phyloP scores from a whole-genome alignment of 768 basidiomycete species.

The Filobasidium wieringae region DNA sequence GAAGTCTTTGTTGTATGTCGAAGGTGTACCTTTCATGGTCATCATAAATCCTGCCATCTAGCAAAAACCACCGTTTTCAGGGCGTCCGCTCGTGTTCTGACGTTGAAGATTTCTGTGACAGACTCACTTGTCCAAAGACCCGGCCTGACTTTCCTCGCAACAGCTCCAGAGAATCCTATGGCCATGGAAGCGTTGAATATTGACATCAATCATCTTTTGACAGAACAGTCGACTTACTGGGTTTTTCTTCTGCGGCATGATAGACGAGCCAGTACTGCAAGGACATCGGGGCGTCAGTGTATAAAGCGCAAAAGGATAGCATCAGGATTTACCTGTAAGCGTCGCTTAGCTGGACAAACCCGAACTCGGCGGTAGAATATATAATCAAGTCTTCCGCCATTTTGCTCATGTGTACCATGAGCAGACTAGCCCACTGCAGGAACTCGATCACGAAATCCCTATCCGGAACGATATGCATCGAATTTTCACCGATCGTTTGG shows the following conservation, averaged over 20 bases:
- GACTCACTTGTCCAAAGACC: slow-evolving; percentile 78
- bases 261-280: slow-evolving; percentile 85
- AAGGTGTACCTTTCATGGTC: slow-evolving; percentile 92
- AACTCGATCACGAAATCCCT: slow-evolving; percentile 96
- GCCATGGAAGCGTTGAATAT: neutral
- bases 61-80: neutral
- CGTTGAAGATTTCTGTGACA: no score
- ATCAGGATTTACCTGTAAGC: slow-evolving; percentile 66
- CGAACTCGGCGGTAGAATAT: slow-evolving; percentile 94
- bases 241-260: slow-evolving; percentile 99
- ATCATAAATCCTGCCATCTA: slow-evolving; percentile 96
- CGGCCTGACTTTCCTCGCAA: slow-evolving; percentile 91
- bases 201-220: neutral
- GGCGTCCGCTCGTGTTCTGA: neutral
- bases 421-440: slow-evolving; percentile 86
- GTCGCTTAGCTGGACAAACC: slow-evolving; percentile 88
- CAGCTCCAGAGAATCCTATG: slow-evolving; percentile 73
- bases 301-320: neutral
- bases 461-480: slow-evolving; percentile 90
- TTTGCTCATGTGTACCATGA: slow-evolving; percentile 86
- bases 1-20: slow-evolving; percentile 98
- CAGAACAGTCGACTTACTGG: slow-evolving; percentile 42
- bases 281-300: neutral
- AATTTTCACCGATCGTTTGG: slow-evolving; percentile 79
- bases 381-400: slow-evolving; percentile 93